These are phyloP conservation scores for Tulasnella sp. DNA, from an alignment of 768 basidiomycete genomes.

Conservation along the genomic window DNA sequence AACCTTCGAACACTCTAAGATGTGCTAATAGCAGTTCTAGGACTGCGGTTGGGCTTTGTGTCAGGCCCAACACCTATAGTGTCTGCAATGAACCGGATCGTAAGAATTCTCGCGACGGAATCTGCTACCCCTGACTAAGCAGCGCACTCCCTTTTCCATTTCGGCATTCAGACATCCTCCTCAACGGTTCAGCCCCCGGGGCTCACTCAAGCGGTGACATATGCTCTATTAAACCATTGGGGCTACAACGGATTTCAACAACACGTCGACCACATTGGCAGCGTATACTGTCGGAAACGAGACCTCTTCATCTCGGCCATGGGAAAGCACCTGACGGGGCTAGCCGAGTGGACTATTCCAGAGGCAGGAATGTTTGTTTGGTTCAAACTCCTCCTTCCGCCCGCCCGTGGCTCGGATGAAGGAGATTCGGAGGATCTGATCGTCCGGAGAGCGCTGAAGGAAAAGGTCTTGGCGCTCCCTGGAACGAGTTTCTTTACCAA, in stretches of 20 bases:
- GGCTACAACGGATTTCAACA: conserved; percentile 68
- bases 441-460: conserved; percentile 65
- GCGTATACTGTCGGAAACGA: conserved; percentile 67
- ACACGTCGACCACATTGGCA: conserved; percentile 64
- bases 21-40: not conserved
- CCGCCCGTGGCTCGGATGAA: conserved; percentile 35
- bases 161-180: conserved; percentile 45
- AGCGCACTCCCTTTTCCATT: not conserved
- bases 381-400: conserved; percentile 58
- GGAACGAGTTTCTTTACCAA: conserved; percentile 78
- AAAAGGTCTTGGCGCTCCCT: conserved; percentile 88
- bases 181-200: conserved; percentile 67
- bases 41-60: conserved; percentile 76
- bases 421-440: conserved; percentile 74
- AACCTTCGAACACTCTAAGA: not conserved
- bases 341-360: conserved; percentile 69
- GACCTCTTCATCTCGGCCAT: conserved; percentile 75
- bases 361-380: conserved; percentile 90
- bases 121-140: not conserved
- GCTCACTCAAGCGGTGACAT: conserved; percentile 59
- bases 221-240: conserved; percentile 64
- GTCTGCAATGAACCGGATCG: not conserved
- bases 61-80: not conserved
- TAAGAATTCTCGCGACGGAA: not conserved
- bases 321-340: conserved; percentile 62